These are phyloP conservation scores for Carex pumila DNA, from an alignment of 176 grass and related monocot species.

Conservation along the genomic window DNA sequence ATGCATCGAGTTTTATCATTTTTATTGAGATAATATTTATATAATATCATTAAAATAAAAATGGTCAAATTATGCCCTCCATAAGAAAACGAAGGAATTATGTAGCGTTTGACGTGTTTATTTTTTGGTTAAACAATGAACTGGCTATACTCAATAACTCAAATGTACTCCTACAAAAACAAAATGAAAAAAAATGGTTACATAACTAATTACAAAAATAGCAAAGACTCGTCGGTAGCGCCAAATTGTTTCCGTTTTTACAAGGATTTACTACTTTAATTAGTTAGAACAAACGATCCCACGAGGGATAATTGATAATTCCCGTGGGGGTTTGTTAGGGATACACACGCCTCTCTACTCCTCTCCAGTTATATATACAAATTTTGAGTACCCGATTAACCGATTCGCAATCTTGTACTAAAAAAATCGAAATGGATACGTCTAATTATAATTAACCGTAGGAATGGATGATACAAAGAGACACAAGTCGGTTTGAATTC, in stretches of 20 bases:
- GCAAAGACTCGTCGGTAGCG: background rate
- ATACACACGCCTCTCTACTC: background rate
- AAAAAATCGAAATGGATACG: background rate
- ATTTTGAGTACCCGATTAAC: background rate
- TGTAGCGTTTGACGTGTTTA: no score
- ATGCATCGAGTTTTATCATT: no score
- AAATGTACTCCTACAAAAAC: no score
- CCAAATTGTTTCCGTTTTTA: background rate
- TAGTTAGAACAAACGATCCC: background rate
- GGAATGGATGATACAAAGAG: background rate
- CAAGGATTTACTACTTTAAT: background rate
- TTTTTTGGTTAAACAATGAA: no score
- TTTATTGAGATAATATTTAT: no score
- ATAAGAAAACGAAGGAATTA: no score
- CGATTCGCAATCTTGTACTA: no score
- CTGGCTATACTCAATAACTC: no score
- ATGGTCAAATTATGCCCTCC: no score
- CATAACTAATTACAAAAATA: background rate
- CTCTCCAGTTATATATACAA: background rate
- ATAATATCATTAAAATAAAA: no score
- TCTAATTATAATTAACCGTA: background rate
- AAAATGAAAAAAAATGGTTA: background rate
- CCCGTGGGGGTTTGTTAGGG: conserved; percentile 1
- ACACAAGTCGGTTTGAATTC: conserved; percentile 14
- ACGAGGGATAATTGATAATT: background rate